Conservation (phyloP, 2,329 filamentous ascomycete species). For the Helicocarpus griseus region DNA sequence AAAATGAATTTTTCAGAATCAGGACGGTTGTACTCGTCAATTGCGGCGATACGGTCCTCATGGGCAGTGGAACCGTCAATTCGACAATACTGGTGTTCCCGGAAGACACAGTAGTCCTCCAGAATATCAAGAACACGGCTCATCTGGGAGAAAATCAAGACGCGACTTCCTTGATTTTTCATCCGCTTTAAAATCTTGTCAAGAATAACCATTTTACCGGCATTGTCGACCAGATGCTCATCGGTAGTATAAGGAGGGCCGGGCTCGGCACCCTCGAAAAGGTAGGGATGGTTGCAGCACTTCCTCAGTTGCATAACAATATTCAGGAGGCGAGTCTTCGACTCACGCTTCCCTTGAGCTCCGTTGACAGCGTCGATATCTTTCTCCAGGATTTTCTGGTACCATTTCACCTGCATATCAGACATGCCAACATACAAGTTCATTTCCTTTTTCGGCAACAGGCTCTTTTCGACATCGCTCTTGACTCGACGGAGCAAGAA, state of each 20-base stretch:
- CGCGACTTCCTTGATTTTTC: conserved; percentile 76
- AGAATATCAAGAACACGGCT: conserved; percentile 92
- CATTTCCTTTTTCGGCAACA: conserved; percentile 93
- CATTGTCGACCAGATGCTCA: conserved; percentile 85
- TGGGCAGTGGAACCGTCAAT: conserved; percentile 96
- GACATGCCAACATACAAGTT: conserved; percentile 98
- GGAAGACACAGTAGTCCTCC: conserved; percentile 96
- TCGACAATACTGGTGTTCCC: conserved; percentile 88
- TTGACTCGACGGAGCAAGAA: conserved; percentile 95
- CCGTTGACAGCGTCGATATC: conserved; percentile 98
- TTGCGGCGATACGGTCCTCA: conserved; percentile 93
- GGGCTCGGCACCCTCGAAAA: conserved; percentile 95
- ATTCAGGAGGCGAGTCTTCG: conserved; percentile 91
- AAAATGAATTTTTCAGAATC: conserved; percentile 96
- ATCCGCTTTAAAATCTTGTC: conserved; percentile 83
- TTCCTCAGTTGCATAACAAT: conserved; percentile 99
- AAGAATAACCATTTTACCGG: conserved; percentile 94
- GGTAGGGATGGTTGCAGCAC: conserved; percentile 96
- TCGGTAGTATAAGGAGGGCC: conserved; percentile 97
- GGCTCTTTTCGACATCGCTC: conserved; percentile 93
- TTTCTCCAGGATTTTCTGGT: conserved; percentile 97
- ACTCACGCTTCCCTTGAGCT: conserved; percentile 90
- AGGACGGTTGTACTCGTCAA: conserved; percentile 96
- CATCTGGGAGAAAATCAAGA: conserved; percentile 99
- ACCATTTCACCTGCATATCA: conserved; percentile 99